Evolutionary conservation across 2,329 filamentous ascomycete genomes (phyloP).

Genomic region (Hortaea sp.): DNA sequence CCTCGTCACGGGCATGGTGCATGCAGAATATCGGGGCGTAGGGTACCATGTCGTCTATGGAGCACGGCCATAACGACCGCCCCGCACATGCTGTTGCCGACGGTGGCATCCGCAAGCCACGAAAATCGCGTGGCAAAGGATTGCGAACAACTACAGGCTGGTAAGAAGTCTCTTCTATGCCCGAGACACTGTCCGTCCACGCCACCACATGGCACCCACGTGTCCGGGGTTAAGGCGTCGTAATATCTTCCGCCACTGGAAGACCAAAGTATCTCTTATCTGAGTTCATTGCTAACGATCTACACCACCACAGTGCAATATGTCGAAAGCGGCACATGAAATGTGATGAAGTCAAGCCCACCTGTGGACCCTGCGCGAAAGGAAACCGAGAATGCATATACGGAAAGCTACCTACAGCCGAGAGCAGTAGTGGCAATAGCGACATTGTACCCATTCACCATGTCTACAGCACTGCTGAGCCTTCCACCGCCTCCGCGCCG

Average conservation of each 20-base stretch:
- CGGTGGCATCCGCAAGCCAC: slow-evolving; percentile 11
- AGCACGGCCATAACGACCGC: too few species aligned
- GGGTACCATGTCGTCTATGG: too few species aligned
- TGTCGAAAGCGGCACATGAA: slow-evolving; percentile 37
- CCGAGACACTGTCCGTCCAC: too few species aligned
- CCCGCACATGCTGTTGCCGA: neutral
- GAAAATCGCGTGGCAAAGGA: slow-evolving; percentile 21
- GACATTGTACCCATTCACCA: neutral
- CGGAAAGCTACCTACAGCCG: slow-evolving; percentile 6
- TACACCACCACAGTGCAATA: slow-evolving; percentile 10
- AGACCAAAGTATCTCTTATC: too few species aligned
- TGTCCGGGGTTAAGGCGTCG: too few species aligned
- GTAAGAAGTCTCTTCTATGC: slow-evolving; percentile 7
- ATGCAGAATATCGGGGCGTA: neutral
- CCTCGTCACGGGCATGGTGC: too few species aligned
- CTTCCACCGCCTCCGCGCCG: neutral
- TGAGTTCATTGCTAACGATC: too few species aligned
- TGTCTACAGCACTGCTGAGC: neutral
- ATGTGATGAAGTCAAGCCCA: slow-evolving; percentile 39
- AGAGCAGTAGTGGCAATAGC: neutral
- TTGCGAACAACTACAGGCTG: slow-evolving; percentile 17
- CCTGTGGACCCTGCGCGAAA: slow-evolving; percentile 36
- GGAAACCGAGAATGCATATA: slow-evolving; percentile 35
- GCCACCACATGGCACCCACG: too few species aligned
- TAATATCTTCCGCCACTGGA: too few species aligned